Conservation (phyloP, 2,329 filamentous ascomycete genomes). For the Byssothecium circinans region DNA sequence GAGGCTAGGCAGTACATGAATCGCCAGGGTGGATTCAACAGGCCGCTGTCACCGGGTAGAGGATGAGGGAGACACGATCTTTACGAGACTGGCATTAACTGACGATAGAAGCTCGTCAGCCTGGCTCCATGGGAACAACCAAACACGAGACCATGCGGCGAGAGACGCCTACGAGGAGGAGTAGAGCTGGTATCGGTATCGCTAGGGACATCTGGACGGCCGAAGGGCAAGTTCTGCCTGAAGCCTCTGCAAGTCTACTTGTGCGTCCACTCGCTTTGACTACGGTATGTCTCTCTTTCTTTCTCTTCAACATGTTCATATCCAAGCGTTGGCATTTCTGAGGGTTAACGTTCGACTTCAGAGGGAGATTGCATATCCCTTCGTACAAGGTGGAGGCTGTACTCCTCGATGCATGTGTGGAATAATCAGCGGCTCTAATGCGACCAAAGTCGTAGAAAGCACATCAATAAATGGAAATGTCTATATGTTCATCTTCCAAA, state of each 20-base stretch:
- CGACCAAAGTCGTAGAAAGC: no score
- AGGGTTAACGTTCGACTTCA: neutral
- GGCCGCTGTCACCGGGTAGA: constrained; percentile 62
- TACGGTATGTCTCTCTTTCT: neutral
- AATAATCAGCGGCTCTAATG: no score
- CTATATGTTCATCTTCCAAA: no score
- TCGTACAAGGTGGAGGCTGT: no score
- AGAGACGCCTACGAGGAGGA: no score
- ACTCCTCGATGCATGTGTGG: no score
- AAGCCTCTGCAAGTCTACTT: neutral
- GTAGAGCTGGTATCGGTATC: neutral
- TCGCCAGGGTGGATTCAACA: constrained; percentile 77
- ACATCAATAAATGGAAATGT: no score
- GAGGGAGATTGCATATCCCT: neutral
- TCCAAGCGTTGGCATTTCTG: neutral
- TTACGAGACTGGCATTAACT: no score
- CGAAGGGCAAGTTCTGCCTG: no score
- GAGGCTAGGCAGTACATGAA: constrained; percentile 99
- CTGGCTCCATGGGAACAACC: neutral
- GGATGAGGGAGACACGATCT: constrained; percentile 11
- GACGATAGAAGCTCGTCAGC: neutral
- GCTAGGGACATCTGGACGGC: neutral
- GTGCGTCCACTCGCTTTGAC: neutral
- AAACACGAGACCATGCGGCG: no score
- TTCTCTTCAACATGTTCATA: neutral